Conservation (phyloP, 345 rosid species). For the Euphorbia lathyris region DNA sequence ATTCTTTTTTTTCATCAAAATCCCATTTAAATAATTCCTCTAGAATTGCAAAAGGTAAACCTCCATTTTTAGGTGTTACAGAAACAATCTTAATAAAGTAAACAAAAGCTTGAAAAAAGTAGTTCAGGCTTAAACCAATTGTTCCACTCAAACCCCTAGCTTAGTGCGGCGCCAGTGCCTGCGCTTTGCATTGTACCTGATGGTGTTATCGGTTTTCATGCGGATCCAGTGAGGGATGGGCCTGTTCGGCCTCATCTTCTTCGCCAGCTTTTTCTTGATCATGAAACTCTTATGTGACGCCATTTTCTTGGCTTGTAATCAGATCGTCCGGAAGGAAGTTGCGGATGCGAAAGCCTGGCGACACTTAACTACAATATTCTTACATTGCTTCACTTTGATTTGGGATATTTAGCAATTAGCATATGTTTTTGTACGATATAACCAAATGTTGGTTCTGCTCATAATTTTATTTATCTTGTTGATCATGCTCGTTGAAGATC, state of each 20-base stretch:
- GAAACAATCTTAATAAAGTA: too few species aligned
- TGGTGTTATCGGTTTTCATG: slow-evolving; percentile 62
- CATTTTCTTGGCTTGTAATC: slow-evolving; percentile 15
- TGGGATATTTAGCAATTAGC: background rate
- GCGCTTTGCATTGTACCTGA: slow-evolving; percentile 37
- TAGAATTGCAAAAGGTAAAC: too few species aligned
- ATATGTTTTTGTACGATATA: background rate
- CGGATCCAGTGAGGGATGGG: slow-evolving; percentile 76
- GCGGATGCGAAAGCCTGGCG: slow-evolving; percentile 7
- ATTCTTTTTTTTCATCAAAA: too few species aligned
- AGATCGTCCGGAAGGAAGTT: background rate
- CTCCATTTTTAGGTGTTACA: too few species aligned
- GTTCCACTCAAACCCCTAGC: slow-evolving; percentile 22
- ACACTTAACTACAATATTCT: too few species aligned
- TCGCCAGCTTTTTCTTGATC: slow-evolving; percentile 72
- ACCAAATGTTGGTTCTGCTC: background rate
- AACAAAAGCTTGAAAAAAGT: too few species aligned
- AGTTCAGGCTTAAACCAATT: too few species aligned
- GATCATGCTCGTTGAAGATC: too few species aligned
- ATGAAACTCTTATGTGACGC: slow-evolving; percentile 90
- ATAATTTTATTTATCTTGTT: too few species aligned
- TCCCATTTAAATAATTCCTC: too few species aligned
- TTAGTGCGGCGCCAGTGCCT: slow-evolving; percentile 37
- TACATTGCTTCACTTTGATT: background rate
- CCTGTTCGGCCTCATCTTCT: slow-evolving; percentile 80